Evolutionary conservation across 2,329 filamentous ascomycete genomes (phyloP).

Genomic region (Onygenales sp.): DNA sequence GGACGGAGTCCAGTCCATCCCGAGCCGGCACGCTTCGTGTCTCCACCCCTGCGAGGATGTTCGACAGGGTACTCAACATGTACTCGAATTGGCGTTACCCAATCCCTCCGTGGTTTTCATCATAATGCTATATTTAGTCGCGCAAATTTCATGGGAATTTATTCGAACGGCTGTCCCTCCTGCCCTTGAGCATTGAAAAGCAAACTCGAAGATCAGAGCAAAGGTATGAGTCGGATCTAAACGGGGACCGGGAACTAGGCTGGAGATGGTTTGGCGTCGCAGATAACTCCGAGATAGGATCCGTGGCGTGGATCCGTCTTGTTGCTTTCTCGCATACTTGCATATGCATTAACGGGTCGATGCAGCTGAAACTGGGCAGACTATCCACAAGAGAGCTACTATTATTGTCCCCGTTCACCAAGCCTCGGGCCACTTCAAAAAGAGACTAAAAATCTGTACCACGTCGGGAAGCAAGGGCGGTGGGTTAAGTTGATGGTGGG

Average conservation of each 20-base stretch:
- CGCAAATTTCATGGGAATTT: too few relatives aligned
- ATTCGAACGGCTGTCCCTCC: too few relatives aligned
- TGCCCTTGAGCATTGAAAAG: too few relatives aligned
- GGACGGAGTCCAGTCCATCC: not conserved
- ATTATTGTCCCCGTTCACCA: not conserved
- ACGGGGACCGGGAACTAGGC: not conserved
- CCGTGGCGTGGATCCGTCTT: slow-evolving; percentile 7
- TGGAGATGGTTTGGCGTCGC: not conserved
- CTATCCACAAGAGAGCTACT: slow-evolving; percentile 9
- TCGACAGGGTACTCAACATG: not conserved
- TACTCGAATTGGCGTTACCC: too few relatives aligned
- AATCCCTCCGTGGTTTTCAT: too few relatives aligned
- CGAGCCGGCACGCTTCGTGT: not conserved
- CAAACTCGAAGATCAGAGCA: not conserved
- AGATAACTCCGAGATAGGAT: slow-evolving; percentile 2
- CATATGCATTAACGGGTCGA: slow-evolving; percentile 20
- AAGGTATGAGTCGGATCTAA: not conserved
- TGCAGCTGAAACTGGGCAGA: slow-evolving; percentile 17
- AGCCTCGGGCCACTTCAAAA: slow-evolving; percentile 2
- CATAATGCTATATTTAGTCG: too few relatives aligned
- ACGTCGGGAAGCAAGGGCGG: slow-evolving; percentile 3
- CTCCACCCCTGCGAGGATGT: not conserved
- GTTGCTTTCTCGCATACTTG: slow-evolving; percentile 13
- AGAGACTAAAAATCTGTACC: not conserved
- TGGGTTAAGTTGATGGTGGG: not conserved